Evolutionary conservation across 106 monocot species (phyloP).

Genomic region (Gastrodia elata): DNA sequence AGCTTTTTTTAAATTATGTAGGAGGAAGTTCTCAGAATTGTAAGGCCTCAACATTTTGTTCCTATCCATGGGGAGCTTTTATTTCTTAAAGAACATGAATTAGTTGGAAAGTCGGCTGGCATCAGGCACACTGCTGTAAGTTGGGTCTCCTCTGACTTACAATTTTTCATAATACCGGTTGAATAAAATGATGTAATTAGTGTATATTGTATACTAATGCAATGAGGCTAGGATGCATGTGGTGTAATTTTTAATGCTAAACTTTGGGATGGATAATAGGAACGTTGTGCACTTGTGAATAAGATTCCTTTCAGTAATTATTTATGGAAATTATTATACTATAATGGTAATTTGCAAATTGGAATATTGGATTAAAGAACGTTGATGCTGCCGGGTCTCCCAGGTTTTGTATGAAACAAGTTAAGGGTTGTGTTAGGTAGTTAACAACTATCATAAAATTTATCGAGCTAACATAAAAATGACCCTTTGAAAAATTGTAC

Average conservation of each 20-base stretch:
- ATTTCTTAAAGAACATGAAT: conserved; percentile 96
- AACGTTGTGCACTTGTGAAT: background rate
- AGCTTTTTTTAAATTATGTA: conserved; percentile 20
- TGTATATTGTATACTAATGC: conserved; percentile 4
- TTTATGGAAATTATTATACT: background rate
- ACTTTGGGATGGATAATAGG: background rate
- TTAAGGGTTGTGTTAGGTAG: too few relatives aligned
- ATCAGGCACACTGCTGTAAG: conserved; percentile 92
- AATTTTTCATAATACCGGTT: background rate
- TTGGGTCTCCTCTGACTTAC: background rate
- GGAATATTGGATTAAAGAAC: too few relatives aligned
- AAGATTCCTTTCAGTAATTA: background rate
- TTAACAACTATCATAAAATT: too few relatives aligned
- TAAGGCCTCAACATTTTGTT: conserved; percentile 97
- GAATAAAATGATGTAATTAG: background rate
- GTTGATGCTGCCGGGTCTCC: too few relatives aligned
- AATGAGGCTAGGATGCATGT: background rate
- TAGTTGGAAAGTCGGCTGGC: conserved; percentile 90
- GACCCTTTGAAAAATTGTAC: too few relatives aligned
- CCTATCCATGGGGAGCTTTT: conserved; percentile 96
- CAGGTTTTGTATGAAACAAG: too few relatives aligned
- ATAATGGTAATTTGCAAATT: background rate
- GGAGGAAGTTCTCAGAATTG: conserved; percentile 98
- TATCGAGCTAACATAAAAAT: too few relatives aligned
- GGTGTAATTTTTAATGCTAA: background rate